phyloP scores from a whole-genome alignment of 768 basidiomycete genomes.

The Multifurca ochricompacta region DNA sequence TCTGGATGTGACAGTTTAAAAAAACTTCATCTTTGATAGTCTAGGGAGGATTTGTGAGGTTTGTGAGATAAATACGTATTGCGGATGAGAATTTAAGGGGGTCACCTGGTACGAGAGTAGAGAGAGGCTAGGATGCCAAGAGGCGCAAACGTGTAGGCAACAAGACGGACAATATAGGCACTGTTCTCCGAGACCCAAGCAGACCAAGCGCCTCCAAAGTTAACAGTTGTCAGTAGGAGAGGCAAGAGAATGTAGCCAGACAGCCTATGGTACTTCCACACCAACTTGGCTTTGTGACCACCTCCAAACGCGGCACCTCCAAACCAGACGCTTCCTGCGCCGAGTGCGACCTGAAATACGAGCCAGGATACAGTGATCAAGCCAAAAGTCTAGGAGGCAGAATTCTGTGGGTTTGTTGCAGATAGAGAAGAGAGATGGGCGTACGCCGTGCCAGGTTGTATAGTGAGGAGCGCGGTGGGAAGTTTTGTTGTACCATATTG shows the following conservation, averaged over 20 bases:
- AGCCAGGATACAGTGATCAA: conserved; percentile 57
- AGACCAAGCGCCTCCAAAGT: conserved; percentile 69
- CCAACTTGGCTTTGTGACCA: conserved; percentile 54
- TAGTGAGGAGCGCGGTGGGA: conserved; percentile 47
- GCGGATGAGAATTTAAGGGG: background rate
- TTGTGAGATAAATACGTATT: too few species aligned
- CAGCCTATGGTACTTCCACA: conserved; percentile 81
- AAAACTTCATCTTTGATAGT: conserved; percentile 16
- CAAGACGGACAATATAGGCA: conserved; percentile 24
- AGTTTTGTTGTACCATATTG: conserved; percentile 57
- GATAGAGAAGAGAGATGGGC: conserved; percentile 21
- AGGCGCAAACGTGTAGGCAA: conserved; percentile 23
- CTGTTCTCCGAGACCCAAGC: conserved; percentile 42
- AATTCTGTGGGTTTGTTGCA: background rate
- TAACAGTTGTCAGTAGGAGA: conserved; percentile 48
- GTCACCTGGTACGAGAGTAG: conserved; percentile 24
- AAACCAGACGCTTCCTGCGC: conserved; percentile 74
- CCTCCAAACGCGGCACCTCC: conserved; percentile 65
- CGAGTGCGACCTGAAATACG: conserved; percentile 49
- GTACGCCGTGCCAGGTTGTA: conserved; percentile 68
- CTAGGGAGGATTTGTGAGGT: conserved; percentile 1
- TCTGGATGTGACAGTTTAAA: background rate
- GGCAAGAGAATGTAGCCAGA: conserved; percentile 70
- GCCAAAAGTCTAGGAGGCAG: conserved; percentile 46
- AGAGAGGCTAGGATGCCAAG: conserved; percentile 28